Base-by-base conservation (phyloP, 2,329 filamentous ascomycete species). In the Ceratocystis huliohia region DNA sequence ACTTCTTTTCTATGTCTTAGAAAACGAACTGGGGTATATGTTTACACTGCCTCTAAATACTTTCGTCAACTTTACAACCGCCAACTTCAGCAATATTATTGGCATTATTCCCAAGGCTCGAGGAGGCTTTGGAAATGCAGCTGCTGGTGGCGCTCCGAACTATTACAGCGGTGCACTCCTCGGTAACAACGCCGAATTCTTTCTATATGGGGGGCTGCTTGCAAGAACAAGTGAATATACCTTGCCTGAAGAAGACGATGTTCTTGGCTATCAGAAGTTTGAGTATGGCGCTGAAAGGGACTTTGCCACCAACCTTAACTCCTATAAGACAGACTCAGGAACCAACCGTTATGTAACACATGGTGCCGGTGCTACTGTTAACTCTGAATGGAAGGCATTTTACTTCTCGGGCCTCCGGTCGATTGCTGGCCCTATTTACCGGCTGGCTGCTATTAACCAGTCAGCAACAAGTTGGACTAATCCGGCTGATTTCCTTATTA, bases 321-420 rank as follows among this genome's bases (percentile, higher is more conserved):
- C 77, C 10, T 78, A 78, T 65, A 70, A 72, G 0, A 76, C 87
- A 0, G 73, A 78, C 1, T 69, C 74, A 2, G 73, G 71, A 5
- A 72, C 87, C 4, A 88, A 82, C 22, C 78, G 82, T 62, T 88
- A 87, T 70, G 70, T 89, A 25, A 82, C 85, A 0, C 84, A 82
- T 69, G 87, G 88, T 20, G 87, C 81, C 1, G 81, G 80, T 0
- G 84, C 80, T 10, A 88, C 78, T 56, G 84, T 82, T 0, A 86
- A 87, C 0, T 88, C 86, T 0, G 87, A 90, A 73, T 86, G 88
- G 69, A 80, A 84, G 70, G 86, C 85, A 0, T 90, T 84, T 77
- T 89, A 89, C 70, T 88, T 90, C 69, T 83, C 84, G 0, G 88
- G 88, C 0, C 75, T 87, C 73, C 80, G 77, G 15, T 79, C 83